These are phyloP conservation scores for Caryopteris hybrid DNA, from an alignment of 305 asterid genomes.

Conservation along the genomic window DNA sequence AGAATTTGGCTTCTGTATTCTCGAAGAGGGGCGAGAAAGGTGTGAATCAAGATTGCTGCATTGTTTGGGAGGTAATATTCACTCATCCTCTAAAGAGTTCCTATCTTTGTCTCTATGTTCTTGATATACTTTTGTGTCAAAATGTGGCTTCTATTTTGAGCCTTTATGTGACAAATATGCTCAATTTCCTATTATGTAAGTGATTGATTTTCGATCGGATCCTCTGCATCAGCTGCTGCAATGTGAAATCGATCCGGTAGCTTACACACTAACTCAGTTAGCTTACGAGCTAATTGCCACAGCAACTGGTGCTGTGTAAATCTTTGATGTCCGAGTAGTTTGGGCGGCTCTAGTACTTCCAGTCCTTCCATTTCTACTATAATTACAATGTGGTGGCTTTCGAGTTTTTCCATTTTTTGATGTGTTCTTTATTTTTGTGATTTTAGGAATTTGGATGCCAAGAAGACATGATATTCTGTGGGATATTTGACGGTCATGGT, in stretches of 20 bases:
- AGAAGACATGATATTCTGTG: constrained; percentile 90
- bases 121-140: neutral
- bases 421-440: neutral
- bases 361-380: neutral
- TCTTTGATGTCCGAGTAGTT: neutral
- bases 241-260: no score
- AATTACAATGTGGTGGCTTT: no score
- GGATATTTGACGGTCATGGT: constrained; percentile 97
- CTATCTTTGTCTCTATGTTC: neutral
- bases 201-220: no score
- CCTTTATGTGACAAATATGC: neutral
- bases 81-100: neutral
- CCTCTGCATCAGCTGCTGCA: no score
- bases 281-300: no score
- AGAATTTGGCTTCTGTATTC: constrained; percentile 70
- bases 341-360: neutral
- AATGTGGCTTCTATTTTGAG: neutral
- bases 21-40: constrained; percentile 95
- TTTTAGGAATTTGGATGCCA: constrained; percentile 90
- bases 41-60: constrained; percentile 82
- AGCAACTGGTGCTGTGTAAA: no score
- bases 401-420: neutral
- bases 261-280: no score
- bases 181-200: neutral
- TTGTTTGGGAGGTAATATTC: constrained; percentile 86